phyloP scores from a whole-genome alignment of 2,329 filamentous ascomycete genomes.

The Pyrenochaeta sp. region DNA sequence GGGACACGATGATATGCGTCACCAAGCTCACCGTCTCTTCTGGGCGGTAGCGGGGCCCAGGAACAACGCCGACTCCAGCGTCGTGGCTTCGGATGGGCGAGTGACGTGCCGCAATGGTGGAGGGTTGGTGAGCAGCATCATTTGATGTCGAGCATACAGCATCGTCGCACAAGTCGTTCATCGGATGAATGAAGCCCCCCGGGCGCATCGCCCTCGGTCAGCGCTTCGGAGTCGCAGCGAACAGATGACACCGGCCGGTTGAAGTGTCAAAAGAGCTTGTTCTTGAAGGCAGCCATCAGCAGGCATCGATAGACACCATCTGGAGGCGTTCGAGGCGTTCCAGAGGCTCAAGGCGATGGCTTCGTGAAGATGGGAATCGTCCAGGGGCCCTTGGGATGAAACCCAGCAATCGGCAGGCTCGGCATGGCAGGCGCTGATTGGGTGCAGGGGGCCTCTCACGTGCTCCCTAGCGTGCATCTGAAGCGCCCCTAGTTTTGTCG shows the following conservation, averaged over 20 bases:
- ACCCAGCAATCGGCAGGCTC: slow-evolving; percentile 18
- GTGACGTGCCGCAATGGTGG: slow-evolving; percentile 12
- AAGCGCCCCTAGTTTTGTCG: slow-evolving; percentile 38
- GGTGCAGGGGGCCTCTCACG: slow-evolving; percentile 12
- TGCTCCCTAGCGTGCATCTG: slow-evolving; percentile 16
- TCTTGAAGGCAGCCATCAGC: no score
- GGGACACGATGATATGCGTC: slow-evolving; percentile 24
- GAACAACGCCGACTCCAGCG: slow-evolving; percentile 12
- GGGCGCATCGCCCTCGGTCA: slow-evolving; percentile 9
- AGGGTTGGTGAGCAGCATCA: slow-evolving; percentile 3
- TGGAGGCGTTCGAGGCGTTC: neutral
- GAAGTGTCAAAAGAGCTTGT: slow-evolving; percentile 17
- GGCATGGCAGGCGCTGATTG: slow-evolving; percentile 23
- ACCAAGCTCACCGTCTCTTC: slow-evolving; percentile 29
- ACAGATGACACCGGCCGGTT: slow-evolving; percentile 11
- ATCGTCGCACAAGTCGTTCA: slow-evolving; percentile 9
- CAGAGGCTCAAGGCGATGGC: slow-evolving; percentile 15
- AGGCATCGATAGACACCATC: no score
- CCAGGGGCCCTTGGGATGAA: slow-evolving; percentile 21
- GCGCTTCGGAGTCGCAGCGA: neutral
- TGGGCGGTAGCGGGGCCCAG: slow-evolving; percentile 10
- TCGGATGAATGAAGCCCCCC: neutral
- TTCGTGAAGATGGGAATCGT: slow-evolving; percentile 14
- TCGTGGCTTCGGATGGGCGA: slow-evolving; percentile 14
- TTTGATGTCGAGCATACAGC: slow-evolving; percentile 4